Base-by-base conservation (phyloP, 2,329 filamentous ascomycete genomes). In the Xylaria sp. region DNA sequence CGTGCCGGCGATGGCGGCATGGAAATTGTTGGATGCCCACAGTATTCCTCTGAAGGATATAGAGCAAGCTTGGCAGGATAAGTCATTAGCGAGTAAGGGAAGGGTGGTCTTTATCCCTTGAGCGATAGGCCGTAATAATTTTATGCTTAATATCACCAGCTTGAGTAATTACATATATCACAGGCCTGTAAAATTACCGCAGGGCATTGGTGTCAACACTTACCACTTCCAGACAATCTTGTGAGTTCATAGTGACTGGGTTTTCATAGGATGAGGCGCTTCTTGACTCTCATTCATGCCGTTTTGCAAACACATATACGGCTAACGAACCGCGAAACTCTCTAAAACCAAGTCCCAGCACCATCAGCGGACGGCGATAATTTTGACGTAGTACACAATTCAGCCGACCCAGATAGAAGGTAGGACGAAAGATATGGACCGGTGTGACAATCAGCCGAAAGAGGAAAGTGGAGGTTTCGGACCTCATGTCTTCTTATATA, bases 21-120 rank as follows among this genome's bases (percentile, higher is more conserved):
- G 80, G 72, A 75, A 76, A 56, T 56, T 78, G 58, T 60, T 70
- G 36, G 69, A 72, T 15, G 69, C 73, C 1, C 66, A 65, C 8
- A 58, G 69, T 30, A 63, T 80, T 23, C 74, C 75, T n/a, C 60
- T 80, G 20, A 74, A 72, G 59, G 73, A 80, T 58, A 76, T 81
- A n/a, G 75, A 78, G 32, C 63, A 68, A 50, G 72, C 72, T 3
- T 80, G 79, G 79, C 63, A 69, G 9, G 75, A 79, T 34, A 72
- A 70, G 48, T 66, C 73, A 3, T 59, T 75, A 28, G 63, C n/a
- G 18, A 48, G 43, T 8, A 72, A 74, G 65, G 75, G 72, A 2
- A 70, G 76, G 45, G n/a, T 78, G 46, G 75, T 78, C 9, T 74
- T 73, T 20, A 64, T 74, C 5, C 75, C 75, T 23, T 77, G 65